Conservation (phyloP, 768 basidiomycete species). For the Termitomyces sp. region DNA sequence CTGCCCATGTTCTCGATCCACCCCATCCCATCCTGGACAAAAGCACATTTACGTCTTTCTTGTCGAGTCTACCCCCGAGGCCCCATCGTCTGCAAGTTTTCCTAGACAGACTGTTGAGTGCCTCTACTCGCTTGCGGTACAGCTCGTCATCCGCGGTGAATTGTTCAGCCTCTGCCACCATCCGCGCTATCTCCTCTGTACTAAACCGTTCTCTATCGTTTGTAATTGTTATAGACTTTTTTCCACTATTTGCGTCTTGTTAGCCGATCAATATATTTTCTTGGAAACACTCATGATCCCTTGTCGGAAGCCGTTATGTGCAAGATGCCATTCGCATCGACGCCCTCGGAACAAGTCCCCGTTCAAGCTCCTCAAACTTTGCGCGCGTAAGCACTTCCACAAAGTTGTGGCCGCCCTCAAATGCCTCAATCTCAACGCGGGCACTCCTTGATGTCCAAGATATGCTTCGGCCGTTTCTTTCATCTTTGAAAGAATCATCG, state of each 20-base stretch:
- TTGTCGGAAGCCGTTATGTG: conserved; percentile 81
- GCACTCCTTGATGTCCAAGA: neutral
- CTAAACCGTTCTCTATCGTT: conserved; percentile 63
- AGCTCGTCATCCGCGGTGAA: conserved; percentile 27
- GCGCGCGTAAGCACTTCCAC: neutral
- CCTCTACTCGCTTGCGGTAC: conserved; percentile 17
- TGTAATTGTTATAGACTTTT: conserved; percentile 74
- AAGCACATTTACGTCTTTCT: no score
- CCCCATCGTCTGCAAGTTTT: conserved; percentile 70
- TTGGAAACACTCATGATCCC: conserved; percentile 63
- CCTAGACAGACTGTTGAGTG: conserved; percentile 54
- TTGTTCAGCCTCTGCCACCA: conserved; percentile 48
- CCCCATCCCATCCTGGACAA: no score
- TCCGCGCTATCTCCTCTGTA: conserved; percentile 50
- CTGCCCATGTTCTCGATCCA: no score
- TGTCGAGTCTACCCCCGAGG: conserved; percentile 60
- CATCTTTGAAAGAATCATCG: no score
- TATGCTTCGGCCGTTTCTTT: no score
- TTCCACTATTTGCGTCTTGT: conserved; percentile 40
- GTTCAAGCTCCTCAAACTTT: neutral
- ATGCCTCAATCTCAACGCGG: neutral
- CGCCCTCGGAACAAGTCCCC: conserved; percentile 20
- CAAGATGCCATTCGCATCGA: conserved; percentile 82
- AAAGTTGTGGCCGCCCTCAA: neutral
- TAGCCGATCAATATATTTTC: conserved; percentile 8